Base-by-base conservation (phyloP, 2,329 filamentous ascomycete genomes). In the Gnomoniopsis sp. region DNA sequence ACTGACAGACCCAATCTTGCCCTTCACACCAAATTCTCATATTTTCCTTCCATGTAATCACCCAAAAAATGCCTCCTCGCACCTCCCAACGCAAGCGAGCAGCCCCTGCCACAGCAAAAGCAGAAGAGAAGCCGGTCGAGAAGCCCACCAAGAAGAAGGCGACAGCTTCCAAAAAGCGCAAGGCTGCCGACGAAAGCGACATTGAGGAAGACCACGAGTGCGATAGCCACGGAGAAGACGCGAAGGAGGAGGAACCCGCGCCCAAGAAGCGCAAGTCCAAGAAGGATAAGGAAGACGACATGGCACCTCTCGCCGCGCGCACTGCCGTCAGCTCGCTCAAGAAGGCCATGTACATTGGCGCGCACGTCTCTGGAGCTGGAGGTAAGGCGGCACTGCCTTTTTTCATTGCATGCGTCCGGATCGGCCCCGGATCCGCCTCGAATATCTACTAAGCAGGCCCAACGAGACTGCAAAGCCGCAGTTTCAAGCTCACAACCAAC, bases 361-460 rank as follows among this genome's bases (percentile, higher is more conserved):
- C 95, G 1, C 95, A 99, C 72, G 91, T 98, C 62, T 95, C 89
- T 72, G 87, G 84, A 63, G 92, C 95, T 30, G 93, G 93, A 77
- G 93, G 91, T 89, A 71, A n/a, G 57, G 79, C 50, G 15, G 17
- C 14, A 33, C 10, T n/a, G n/a, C n/a, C n/a, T n/a, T n/a, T n/a
- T n/a, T n/a, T n/a, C n/a, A n/a, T n/a, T n/a, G n/a, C n/a, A n/a
- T n/a, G n/a, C n/a, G n/a, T n/a, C n/a, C n/a, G n/a, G n/a, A n/a
- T n/a, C n/a, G n/a, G n/a, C n/a, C n/a, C n/a, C n/a, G n/a, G n/a
- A n/a, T n/a, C n/a, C n/a, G n/a, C n/a, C n/a, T n/a, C n/a, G n/a
- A n/a, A n/a, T n/a, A n/a, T n/a, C n/a, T n/a, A n/a, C n/a, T n/a
- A n/a, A n/a, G n/a, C n/a, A n/a, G n/a, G n/a, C n/a, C n/a, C n/a